Evolutionary conservation across 2,329 filamentous ascomycete species (phyloP).

Genomic region (Fulvia fulva): DNA sequence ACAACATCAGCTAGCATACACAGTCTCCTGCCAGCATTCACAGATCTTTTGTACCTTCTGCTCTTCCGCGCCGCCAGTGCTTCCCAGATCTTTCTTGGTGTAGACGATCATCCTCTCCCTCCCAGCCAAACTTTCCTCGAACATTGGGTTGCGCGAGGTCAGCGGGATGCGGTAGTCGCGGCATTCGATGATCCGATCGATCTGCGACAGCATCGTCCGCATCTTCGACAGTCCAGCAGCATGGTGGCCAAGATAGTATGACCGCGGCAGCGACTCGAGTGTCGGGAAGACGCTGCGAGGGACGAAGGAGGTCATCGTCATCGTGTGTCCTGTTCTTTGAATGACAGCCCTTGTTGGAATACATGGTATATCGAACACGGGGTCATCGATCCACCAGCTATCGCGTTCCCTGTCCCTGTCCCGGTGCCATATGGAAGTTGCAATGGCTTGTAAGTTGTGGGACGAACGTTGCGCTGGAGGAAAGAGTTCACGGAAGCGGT

Average conservation of each 20-base stretch:
- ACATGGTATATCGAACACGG: no score
- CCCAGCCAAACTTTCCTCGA: conserved; percentile 72
- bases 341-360: conserved; percentile 15
- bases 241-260: conserved; percentile 95
- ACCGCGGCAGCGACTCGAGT: conserved; percentile 72
- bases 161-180: conserved; percentile 88
- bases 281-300: conserved; percentile 71
- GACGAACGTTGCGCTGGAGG: no score
- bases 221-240: conserved; percentile 75
- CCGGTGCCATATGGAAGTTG: no score
- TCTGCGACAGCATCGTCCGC: conserved; percentile 71
- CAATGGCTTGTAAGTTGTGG: no score
- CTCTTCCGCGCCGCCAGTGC: conserved; percentile 34
- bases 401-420: no score
- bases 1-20: conserved; percentile 13
- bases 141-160: conserved; percentile 82
- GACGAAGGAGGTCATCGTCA: conserved; percentile 54
- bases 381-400: no score
- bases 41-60: conserved; percentile 25
- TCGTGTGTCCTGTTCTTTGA: conserved; percentile 20
- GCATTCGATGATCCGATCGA: conserved; percentile 89
- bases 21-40: neutral
- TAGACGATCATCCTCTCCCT: conserved; percentile 79
- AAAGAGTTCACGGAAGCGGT: no score
- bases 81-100: conserved; percentile 79